Conservation (phyloP, 371 early-diverging fungal species). For the Zopfochytrium polystomum region DNA sequence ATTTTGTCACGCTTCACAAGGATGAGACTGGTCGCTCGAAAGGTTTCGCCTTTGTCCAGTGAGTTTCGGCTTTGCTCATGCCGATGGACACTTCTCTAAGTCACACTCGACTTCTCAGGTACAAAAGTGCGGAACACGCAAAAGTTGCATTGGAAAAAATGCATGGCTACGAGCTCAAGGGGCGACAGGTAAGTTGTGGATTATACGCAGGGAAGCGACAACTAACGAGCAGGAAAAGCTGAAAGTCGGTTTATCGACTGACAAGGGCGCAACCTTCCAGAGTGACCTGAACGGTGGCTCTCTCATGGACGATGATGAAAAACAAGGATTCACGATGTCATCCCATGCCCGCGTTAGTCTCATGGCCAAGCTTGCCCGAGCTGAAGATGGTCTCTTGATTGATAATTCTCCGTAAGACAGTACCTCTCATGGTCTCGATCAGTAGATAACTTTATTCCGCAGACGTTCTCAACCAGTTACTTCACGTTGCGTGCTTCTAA, state of each 20-base stretch:
- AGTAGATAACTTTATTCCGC: too few species aligned
- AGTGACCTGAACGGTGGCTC: neutral
- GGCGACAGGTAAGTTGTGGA: constrained; percentile 40
- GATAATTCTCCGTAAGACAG: neutral
- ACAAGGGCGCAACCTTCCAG: constrained; percentile 45
- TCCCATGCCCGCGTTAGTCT: constrained; percentile 76
- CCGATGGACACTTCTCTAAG: constrained; percentile 34
- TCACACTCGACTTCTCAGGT: constrained; percentile 46
- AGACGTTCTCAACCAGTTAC: constrained; percentile 3
- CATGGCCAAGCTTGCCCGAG: constrained; percentile 77
- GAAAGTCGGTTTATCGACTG: constrained; percentile 77
- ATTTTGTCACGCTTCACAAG: constrained; percentile 75
- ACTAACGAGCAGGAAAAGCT: too few species aligned
- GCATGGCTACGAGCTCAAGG: constrained; percentile 82
- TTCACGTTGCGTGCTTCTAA: constrained; percentile 66
- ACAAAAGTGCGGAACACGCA: constrained; percentile 70
- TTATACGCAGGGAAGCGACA: too few species aligned
- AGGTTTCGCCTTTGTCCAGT: constrained; percentile 89
- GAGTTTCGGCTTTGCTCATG: constrained; percentile 13
- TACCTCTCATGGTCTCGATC: neutral
- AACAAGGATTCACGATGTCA: constrained; percentile 66
- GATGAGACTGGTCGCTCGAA: constrained; percentile 81
- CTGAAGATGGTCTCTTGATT: constrained; percentile 12
- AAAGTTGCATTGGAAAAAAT: constrained; percentile 78
- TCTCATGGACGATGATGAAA: constrained; percentile 58